Evolutionary conservation across 306 rosid genomes (phyloP).

Genomic region (Alnus rubra): DNA sequence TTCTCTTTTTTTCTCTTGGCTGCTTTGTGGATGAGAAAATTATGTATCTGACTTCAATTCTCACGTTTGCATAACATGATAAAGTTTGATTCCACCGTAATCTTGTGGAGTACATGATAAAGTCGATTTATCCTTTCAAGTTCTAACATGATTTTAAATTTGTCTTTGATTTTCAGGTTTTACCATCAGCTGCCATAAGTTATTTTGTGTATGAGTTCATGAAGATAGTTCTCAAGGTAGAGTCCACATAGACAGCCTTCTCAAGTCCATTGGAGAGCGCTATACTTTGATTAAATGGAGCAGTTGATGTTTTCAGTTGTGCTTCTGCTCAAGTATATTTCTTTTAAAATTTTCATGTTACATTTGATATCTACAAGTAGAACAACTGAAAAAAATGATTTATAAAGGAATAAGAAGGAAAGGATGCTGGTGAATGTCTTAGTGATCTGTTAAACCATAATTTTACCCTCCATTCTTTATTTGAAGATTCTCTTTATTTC

Average conservation of each 20-base stretch:
- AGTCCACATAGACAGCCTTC: conserved; percentile 32
- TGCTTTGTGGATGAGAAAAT: neutral
- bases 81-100: neutral
- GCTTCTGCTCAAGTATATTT: neutral
- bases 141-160: neutral
- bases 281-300: neutral
- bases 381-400: too few species aligned
- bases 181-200: conserved; percentile 64
- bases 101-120: neutral
- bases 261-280: neutral
- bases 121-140: neutral
- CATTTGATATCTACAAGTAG: too few species aligned
- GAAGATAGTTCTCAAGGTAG: conserved; percentile 60
- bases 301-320: neutral
- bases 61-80: neutral
- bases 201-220: conserved; percentile 61
- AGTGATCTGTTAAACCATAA: too few species aligned
- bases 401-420: too few species aligned
- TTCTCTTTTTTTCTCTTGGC: neutral
- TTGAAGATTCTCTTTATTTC: too few species aligned
- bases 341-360: too few species aligned
- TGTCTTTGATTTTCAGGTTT: conserved; percentile 37
- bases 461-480: too few species aligned
- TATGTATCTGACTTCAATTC: neutral
- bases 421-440: too few species aligned